Conservation (phyloP, 2,329 filamentous ascomycete genomes). For the Bretziella fagacearum region DNA sequence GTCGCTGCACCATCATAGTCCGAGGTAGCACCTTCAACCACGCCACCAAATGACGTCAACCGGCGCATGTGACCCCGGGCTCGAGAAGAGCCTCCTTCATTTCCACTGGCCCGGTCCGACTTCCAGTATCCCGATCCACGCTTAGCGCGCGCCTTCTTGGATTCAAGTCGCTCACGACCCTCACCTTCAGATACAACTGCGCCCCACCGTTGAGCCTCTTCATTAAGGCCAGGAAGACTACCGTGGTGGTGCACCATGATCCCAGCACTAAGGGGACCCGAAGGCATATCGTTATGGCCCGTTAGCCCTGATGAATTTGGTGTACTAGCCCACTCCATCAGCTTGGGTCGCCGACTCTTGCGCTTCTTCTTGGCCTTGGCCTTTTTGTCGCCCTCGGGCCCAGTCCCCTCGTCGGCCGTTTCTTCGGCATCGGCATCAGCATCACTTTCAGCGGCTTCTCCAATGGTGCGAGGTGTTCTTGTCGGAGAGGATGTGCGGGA, state of each 20-base stretch:
- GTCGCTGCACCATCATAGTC: slow-evolving; percentile 41
- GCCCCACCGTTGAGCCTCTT: slow-evolving; percentile 36
- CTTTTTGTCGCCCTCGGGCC: slow-evolving; percentile 32
- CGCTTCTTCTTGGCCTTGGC: slow-evolving; percentile 46
- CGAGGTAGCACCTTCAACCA: slow-evolving; percentile 30
- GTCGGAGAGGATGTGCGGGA: slow-evolving; percentile 19
- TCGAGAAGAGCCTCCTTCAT: slow-evolving; percentile 9
- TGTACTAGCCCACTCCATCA: slow-evolving; percentile 38
- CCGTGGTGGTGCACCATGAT: slow-evolving; percentile 44
- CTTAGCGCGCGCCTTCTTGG: slow-evolving; percentile 17
- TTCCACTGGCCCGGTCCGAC: slow-evolving; percentile 15
- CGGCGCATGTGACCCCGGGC: slow-evolving; percentile 42
- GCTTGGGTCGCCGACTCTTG: slow-evolving; percentile 39
- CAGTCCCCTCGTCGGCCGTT: slow-evolving; percentile 46
- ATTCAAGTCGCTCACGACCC: slow-evolving; percentile 44
- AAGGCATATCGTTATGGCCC: not conserved
- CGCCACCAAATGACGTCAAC: slow-evolving; percentile 46
- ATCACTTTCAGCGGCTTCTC: slow-evolving; percentile 47
- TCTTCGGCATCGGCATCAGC: slow-evolving; percentile 69
- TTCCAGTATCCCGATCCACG: slow-evolving; percentile 8
- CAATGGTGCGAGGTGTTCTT: slow-evolving; percentile 21
- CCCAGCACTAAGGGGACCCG: slow-evolving; percentile 20
- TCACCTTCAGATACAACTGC: slow-evolving; percentile 52
- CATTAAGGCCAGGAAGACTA: slow-evolving; percentile 44
- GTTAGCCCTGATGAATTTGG: slow-evolving; percentile 42